These are phyloP conservation scores for Amoebophrya sp. DNA, from an alignment of 169 alveolate species.

Conservation along the genomic window DNA sequence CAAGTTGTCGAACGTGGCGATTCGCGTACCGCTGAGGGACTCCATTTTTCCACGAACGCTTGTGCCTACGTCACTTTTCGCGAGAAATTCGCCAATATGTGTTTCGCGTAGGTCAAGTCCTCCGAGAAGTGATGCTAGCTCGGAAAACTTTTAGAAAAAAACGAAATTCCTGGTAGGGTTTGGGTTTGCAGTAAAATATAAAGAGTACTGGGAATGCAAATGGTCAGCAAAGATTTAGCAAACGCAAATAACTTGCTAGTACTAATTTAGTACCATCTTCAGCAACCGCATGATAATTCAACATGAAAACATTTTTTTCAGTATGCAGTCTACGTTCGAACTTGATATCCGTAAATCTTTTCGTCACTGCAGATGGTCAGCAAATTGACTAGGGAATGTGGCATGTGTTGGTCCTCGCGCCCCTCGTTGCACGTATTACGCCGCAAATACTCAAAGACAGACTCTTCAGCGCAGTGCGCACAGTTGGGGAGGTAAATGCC, in stretches of 20 bases:
- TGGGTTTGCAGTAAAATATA: too few species aligned
- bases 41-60: neutral
- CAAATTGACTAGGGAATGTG: neutral
- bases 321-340: too few species aligned
- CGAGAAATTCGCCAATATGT: neutral
- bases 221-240: too few species aligned
- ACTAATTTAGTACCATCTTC: too few species aligned
- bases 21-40: neutral
- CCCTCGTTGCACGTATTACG: neutral
- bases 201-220: too few species aligned
- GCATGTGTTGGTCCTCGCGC: neutral
- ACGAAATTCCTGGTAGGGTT: neutral
- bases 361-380: neutral
- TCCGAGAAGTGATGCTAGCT: neutral
- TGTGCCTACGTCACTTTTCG: neutral
- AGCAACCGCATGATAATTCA: too few species aligned
- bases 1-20: neutral
- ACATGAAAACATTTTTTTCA: too few species aligned
- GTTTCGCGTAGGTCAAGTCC: neutral
- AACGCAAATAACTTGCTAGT: too few species aligned
- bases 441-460: neutral
- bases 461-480: neutral
- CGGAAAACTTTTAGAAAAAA: too few species aligned
- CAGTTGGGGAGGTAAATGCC: neutral
- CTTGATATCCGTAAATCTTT: too few species aligned